A percentile compares a stretch with the other conserved stretches of the same genome.
Evolutionary conservation across 176 grass and related monocot genomes (phyloP).

Genomic region (Triticum dicoccoides): DNA sequence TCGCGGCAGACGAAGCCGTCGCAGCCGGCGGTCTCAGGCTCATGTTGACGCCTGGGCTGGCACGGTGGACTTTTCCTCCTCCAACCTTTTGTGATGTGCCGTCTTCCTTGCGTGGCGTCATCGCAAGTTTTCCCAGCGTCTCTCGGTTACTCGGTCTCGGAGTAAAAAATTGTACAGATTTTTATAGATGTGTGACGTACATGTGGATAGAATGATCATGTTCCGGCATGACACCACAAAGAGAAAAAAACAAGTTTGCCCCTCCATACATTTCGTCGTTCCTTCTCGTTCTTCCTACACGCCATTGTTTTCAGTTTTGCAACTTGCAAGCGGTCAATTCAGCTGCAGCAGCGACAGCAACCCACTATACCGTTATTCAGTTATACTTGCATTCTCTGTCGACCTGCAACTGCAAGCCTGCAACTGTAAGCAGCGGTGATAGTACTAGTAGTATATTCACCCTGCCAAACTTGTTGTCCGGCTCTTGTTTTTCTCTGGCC

Average conservation of each 20-base stretch:
- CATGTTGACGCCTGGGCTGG: background rate
- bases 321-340: conserved; percentile 13
- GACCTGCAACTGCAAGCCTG: background rate
- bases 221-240: conserved; percentile 7
- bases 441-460: background rate
- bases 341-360: background rate
- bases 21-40: background rate
- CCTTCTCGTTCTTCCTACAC: background rate
- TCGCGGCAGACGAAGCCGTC: conserved; percentile 31
- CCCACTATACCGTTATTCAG: background rate
- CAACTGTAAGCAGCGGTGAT: background rate
- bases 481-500: conserved; percentile 18
- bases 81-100: conserved; percentile 8
- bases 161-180: conserved; percentile 48
- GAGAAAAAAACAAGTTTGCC: background rate
- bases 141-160: background rate
- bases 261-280: background rate
- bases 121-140: conserved; percentile 20
- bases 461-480: background rate
- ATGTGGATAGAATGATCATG: conserved; percentile 29
- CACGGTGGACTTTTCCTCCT: background rate
- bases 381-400: conserved; percentile 10
- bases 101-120: conserved; percentile 13
- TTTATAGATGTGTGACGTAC: conserved; percentile 35
- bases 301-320: background rate